These are phyloP conservation scores for Castanospermum australe DNA, from an alignment of 306 rosid genomes.

Conservation along the genomic window DNA sequence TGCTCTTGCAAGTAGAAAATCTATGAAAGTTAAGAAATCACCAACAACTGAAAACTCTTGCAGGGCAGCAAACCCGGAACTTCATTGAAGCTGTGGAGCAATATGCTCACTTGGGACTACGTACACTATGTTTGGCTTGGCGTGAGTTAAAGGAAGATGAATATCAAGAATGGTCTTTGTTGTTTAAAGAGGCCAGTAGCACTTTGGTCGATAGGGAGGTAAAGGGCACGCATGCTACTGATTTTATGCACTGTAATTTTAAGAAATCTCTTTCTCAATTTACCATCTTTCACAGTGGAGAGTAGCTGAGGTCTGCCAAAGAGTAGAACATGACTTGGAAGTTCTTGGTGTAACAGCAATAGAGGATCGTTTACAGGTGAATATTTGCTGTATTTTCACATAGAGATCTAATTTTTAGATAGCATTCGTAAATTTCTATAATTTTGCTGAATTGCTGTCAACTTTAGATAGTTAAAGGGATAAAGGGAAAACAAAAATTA, in stretches of 20 bases:
- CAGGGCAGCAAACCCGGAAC: slow-evolving; percentile 94
- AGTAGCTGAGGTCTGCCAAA: slow-evolving; percentile 93
- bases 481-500: not conserved
- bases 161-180: slow-evolving; percentile 82
- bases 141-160: slow-evolving; percentile 85
- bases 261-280: slow-evolving; percentile 22
- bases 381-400: slow-evolving; percentile 21
- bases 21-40: too few species aligned
- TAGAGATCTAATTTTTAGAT: slow-evolving; percentile 11
- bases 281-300: slow-evolving; percentile 78
- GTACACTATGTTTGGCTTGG: slow-evolving; percentile 93
- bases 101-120: slow-evolving; percentile 88
- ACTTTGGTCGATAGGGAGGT: slow-evolving; percentile 98
- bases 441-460: slow-evolving; percentile 4
- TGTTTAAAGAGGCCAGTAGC: slow-evolving; percentile 94
- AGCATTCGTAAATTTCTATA: not conserved
- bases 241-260: not conserved
- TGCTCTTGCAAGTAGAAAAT: too few species aligned
- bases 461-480: slow-evolving; percentile 8
- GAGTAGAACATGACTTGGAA: slow-evolving; percentile 83
- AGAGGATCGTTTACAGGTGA: slow-evolving; percentile 98
- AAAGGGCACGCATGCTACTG: slow-evolving; percentile 33
- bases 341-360: slow-evolving; percentile 97
- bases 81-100: slow-evolving; percentile 92
- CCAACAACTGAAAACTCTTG: too few species aligned